Base-by-base conservation (phyloP, 768 basidiomycete species). In the Russula virescens region DNA sequence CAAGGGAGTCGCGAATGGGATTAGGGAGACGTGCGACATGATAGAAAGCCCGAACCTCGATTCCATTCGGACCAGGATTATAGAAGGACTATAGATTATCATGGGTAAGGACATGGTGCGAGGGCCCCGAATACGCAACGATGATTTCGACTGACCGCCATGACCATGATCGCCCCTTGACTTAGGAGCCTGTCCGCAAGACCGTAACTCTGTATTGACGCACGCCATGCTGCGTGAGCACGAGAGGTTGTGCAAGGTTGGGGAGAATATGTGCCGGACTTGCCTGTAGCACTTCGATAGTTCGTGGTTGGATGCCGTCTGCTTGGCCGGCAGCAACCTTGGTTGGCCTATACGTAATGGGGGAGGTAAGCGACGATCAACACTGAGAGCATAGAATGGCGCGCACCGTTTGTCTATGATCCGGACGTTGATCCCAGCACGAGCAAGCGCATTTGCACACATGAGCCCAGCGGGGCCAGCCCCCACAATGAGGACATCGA, bases 81-180 rank as follows among this genome's bases (percentile, higher is more conserved):
- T 90, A 91, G 71, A 90, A 89, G 9, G 87, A 83, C 89, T 91
- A 51, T 4, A 26, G 38, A 55, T 45, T 35, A 19, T 42, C 55
- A 31, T n/a, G 21, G 9, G 19, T 13, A 42, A 14, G 21, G 10
- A 28, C 63, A 25, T 7, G 26, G 51, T 25, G 11, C 2, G n/a
- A 47, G 18, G 45, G 21, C 13, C 5, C 7, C 42, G 13, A 49
- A 56, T 5, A 23, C 13, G 43, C 3, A 26, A 51, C 5, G 35
- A 25, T 2, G 18, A 46, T 18, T 34, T 13, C 11, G 2, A 75
- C 83, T 62, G 71, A 89, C 89, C 56, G 82, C 83, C 73, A 82
- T 79, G 63, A 88, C 82, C 79, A 91, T 78, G 53, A 88, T 86
- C 61, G 83, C 84, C 6, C 83, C 88, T 68, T 89, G 81, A 45